phyloP scores from a whole-genome alignment of 176 grass and related monocot species.

The Dactylis glomerata region DNA sequence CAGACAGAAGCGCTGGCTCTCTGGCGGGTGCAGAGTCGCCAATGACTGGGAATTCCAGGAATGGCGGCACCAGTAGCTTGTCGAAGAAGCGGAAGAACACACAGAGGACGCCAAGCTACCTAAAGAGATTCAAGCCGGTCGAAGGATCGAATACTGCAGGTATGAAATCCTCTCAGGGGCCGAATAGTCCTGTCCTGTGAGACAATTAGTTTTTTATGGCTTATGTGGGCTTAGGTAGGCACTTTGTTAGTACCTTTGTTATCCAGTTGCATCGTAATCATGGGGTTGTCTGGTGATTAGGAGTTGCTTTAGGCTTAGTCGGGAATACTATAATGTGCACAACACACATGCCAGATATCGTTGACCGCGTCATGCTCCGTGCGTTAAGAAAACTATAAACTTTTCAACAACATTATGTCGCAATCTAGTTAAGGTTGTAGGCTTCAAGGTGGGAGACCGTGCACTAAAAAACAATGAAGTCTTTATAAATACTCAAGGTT shows the following conservation, averaged over 20 bases:
- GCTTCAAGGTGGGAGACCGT: not conserved
- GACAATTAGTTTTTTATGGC: not conserved
- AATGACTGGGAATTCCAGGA: not conserved
- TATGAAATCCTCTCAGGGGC: not conserved
- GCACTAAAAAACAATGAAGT: not conserved
- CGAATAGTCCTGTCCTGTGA: not conserved
- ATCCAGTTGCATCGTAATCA: not conserved
- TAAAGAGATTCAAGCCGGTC: not conserved
- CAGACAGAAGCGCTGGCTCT: not conserved
- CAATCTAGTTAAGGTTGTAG: not conserved
- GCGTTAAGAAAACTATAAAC: too few species aligned
- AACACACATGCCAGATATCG: not conserved
- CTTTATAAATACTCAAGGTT: not conserved
- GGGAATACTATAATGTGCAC: not conserved
- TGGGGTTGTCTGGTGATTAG: not conserved
- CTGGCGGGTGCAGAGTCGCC: not conserved
- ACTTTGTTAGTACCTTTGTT: not conserved
- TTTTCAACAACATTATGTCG: too few species aligned
- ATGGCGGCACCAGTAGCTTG: not conserved
- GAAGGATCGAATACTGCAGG: not conserved
- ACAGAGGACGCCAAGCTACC: not conserved
- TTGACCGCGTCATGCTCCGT: not conserved
- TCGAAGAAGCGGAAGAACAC: constrained; percentile 24
- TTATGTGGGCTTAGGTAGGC: not conserved
- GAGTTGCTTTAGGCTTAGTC: not conserved